Conservation (phyloP, 768 basidiomycete genomes). For the Boletus huronensis region DNA sequence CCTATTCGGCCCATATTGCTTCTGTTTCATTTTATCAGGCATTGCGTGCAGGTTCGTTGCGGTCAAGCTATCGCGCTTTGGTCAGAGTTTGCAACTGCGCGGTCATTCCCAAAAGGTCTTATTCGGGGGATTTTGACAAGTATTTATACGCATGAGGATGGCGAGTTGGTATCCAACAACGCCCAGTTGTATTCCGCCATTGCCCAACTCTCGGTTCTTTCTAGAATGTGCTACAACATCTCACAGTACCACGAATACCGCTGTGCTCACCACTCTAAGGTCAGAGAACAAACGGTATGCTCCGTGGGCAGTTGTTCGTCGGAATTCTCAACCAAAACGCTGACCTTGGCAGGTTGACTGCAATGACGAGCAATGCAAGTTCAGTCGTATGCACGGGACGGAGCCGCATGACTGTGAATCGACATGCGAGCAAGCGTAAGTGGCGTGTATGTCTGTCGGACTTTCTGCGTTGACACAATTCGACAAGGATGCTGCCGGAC, state of each 20-base stretch:
- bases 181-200: constrained; percentile 1
- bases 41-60: constrained; percentile 3
- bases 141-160: constrained; percentile 22
- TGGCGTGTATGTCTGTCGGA: not conserved
- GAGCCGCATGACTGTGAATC: constrained; percentile 35
- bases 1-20: constrained; percentile 11
- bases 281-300: constrained; percentile 36
- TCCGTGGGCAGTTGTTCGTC: not conserved
- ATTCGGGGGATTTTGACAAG: constrained; percentile 1
- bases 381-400: constrained; percentile 37
- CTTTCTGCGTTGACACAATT: constrained; percentile 1
- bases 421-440: constrained; percentile 39
- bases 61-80: not conserved
- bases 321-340: not conserved
- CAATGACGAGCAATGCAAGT: constrained; percentile 34
- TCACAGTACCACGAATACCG: constrained; percentile 31
- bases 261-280: constrained; percentile 32
- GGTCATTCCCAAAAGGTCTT: constrained; percentile 6
- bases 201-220: not conserved
- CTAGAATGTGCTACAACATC: constrained; percentile 35
- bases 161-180: not conserved
- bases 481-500: constrained; percentile 26
- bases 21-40: constrained; percentile 19
- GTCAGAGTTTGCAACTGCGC: constrained; percentile 1
- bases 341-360: constrained; percentile 46